phyloP scores from a whole-genome alignment of 2,329 filamentous ascomycete species.

The Trichoderma oligosporum region DNA sequence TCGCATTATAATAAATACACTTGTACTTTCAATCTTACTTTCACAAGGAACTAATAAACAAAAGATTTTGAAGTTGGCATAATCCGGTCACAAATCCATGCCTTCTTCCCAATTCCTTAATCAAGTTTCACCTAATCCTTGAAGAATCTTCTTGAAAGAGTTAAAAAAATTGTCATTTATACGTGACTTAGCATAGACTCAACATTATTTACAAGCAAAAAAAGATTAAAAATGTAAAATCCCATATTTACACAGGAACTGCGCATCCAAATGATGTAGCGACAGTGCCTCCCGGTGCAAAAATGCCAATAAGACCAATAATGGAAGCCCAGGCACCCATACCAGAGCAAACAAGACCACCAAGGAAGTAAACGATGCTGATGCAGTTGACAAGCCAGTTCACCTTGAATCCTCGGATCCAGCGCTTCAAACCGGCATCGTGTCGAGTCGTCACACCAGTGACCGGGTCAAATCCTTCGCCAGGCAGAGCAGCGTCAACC shows the following conservation, averaged over 20 bases:
- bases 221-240: conserved; percentile 9
- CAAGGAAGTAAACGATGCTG: conserved; percentile 14
- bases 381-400: conserved; percentile 11
- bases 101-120: no score
- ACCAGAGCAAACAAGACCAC: conserved; percentile 8
- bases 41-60: no score
- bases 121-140: no score
- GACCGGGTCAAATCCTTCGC: conserved; percentile 8
- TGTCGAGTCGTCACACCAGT: conserved; percentile 9
- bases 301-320: conserved; percentile 2
- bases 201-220: conserved; percentile 8
- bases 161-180: no score
- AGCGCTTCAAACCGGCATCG: background rate
- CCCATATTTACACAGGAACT: conserved; percentile 12
- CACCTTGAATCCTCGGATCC: conserved; percentile 10
- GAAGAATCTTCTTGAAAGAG: no score
- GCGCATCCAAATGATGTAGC: conserved; percentile 14
- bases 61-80: background rate
- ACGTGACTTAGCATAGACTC: background rate
- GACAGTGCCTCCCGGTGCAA: conserved; percentile 13
- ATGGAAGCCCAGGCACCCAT: conserved; percentile 11
- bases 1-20: no score
- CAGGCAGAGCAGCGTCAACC: conserved; percentile 1
- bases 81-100: background rate
- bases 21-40: no score